These are phyloP conservation scores for Exidia glandulosa DNA, from an alignment of 768 basidiomycete species.

Conservation along the genomic window DNA sequence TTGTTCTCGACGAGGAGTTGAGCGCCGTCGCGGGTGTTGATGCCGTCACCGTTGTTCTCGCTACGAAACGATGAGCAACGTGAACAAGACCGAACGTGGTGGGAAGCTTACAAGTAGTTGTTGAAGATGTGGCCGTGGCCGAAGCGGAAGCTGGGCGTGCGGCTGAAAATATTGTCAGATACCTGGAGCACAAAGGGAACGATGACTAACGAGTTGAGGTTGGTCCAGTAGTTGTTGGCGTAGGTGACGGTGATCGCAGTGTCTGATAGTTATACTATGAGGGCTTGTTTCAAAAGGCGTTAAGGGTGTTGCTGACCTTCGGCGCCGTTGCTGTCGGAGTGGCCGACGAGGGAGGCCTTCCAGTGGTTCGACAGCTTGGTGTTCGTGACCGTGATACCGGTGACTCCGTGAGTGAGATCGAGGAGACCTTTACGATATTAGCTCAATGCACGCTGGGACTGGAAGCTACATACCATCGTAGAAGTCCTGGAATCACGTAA, in stretches of 20 bases:
- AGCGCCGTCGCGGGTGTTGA: slow-evolving; percentile 17
- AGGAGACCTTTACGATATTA: too few relatives aligned
- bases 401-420: slow-evolving; percentile 34
- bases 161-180: slow-evolving; percentile 15
- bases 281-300: background rate
- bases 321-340: slow-evolving; percentile 31
- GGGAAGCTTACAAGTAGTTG: background rate
- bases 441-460: too few relatives aligned
- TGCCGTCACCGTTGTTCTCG: slow-evolving; percentile 5
- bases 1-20: slow-evolving; percentile 11
- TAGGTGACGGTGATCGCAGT: slow-evolving; percentile 32
- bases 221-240: slow-evolving; percentile 27
- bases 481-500: slow-evolving; percentile 13
- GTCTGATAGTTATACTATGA: slow-evolving; percentile 8
- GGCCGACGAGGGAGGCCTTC: slow-evolving; percentile 34
- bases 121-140: slow-evolving; percentile 7
- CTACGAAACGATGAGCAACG: background rate
- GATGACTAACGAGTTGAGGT: slow-evolving; percentile 8
- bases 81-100: background rate
- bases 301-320: slow-evolving; percentile 9
- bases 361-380: slow-evolving; percentile 32
- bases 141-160: slow-evolving; percentile 10
- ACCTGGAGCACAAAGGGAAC: slow-evolving; percentile 46
- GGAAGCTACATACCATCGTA: too few relatives aligned
- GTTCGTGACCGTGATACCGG: slow-evolving; percentile 32